A percentile compares a stretch with the other conserved stretches of the same genome.
Evolutionary conservation across 495 filamentous ascomycete genomes (phyloP).

Genomic region (Mytilinidion resinicola): DNA sequence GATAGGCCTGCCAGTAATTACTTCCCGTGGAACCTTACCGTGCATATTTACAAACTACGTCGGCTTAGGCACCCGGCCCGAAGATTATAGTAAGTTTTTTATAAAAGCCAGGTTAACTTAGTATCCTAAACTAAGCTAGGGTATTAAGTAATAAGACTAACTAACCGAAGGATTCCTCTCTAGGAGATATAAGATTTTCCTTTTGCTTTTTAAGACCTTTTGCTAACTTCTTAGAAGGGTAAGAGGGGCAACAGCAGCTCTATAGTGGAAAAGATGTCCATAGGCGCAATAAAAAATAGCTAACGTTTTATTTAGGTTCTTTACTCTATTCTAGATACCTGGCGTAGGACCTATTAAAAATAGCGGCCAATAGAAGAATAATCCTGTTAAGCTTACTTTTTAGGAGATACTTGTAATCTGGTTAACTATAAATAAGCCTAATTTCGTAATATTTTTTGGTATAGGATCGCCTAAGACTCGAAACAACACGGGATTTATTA

Average conservation of each 20-base stretch:
- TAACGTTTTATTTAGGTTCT: background rate
- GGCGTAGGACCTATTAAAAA: background rate
- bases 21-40: background rate
- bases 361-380: background rate
- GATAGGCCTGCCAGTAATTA: background rate
- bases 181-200: background rate
- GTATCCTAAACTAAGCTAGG: background rate
- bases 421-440: background rate
- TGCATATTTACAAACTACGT: background rate
- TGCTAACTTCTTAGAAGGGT: background rate
- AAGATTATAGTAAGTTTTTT: background rate
- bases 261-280: background rate
- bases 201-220: background rate
- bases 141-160: background rate
- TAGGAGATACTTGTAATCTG: background rate
- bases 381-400: background rate
- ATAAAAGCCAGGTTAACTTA: background rate
- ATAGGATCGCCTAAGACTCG: background rate
- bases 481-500: background rate
- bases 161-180: background rate
- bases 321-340: background rate
- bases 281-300: background rate
- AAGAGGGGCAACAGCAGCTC: background rate
- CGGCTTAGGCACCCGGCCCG: background rate
- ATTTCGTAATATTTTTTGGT: background rate